Percentiles rank a stretch among this genome's conserved stretches.
These are phyloP conservation scores for Spizellomyces sp. DNA, from an alignment of 192 early-diverging fungal genomes.

Conservation along the genomic window DNA sequence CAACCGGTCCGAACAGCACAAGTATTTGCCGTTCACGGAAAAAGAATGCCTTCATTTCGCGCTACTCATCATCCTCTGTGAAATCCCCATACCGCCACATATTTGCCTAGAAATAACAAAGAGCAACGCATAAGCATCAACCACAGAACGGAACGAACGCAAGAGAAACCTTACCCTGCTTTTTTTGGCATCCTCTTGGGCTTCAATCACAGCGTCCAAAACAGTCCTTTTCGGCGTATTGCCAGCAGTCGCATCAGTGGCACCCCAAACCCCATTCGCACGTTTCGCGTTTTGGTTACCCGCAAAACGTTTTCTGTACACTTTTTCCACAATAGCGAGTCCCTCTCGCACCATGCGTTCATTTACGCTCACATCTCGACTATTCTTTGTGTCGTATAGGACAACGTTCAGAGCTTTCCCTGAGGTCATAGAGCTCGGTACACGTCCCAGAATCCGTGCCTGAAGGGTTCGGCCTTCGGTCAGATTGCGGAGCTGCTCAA, in stretches of 20 bases:
- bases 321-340: slow-evolving; percentile 38
- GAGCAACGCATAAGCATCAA: too few species aligned
- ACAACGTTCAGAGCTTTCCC: slow-evolving; percentile 40
- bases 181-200: slow-evolving; percentile 68
- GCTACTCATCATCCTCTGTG: slow-evolving; percentile 45
- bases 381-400: slow-evolving; percentile 32
- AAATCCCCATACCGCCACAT: slow-evolving; percentile 58
- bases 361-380: slow-evolving; percentile 36
- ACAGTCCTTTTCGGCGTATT: slow-evolving; percentile 53
- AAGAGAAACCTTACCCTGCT: slow-evolving; percentile 51
- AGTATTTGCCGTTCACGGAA: too few species aligned
- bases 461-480: slow-evolving; percentile 46
- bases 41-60: too few species aligned
- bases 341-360: slow-evolving; percentile 47
- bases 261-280: too few species aligned
- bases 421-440: slow-evolving; percentile 22
- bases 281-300: slow-evolving; percentile 32
- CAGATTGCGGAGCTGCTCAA: slow-evolving; percentile 69
- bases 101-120: slow-evolving; percentile 5
- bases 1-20: too few species aligned
- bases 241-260: slow-evolving; percentile 39
- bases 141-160: too few species aligned
- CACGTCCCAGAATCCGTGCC: slow-evolving; percentile 42
- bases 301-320: slow-evolving; percentile 42
- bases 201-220: slow-evolving; percentile 65